Percentiles rank a stretch among this genome's conserved stretches.
These are phyloP conservation scores for Fomes fomentarius DNA, from an alignment of 1,284 basidiomycete species.

Conservation along the genomic window DNA sequence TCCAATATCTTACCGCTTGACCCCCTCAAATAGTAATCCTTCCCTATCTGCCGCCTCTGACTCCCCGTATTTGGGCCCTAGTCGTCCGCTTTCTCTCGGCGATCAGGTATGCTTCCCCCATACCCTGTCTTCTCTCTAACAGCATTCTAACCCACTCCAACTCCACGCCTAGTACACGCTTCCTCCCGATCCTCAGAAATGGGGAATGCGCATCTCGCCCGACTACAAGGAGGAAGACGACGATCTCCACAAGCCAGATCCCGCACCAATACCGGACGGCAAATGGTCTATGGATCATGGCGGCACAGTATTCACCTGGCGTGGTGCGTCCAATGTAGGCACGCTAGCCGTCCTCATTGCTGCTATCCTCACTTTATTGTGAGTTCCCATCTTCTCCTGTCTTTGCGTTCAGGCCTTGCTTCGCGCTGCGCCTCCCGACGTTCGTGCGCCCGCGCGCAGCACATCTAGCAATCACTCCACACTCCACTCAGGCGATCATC, in stretches of 20 bases:
- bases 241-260: slow-evolving; percentile 37
- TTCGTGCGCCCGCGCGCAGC: not conserved
- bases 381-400: slow-evolving; percentile 19
- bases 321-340: slow-evolving; percentile 38
- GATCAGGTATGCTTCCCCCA: slow-evolving; percentile 24
- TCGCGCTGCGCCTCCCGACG: slow-evolving; percentile 10
- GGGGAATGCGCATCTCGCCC: slow-evolving; percentile 33
- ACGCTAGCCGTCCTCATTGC: slow-evolving; percentile 34
- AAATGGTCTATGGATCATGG: slow-evolving; percentile 27
- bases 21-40: slow-evolving; percentile 22
- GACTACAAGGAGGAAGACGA: slow-evolving; percentile 39
- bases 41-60: slow-evolving; percentile 31
- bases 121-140: not conserved
- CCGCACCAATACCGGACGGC: slow-evolving; percentile 18
- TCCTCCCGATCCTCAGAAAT: slow-evolving; percentile 33
- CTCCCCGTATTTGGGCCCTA: slow-evolving; percentile 32
- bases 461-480: not conserved
- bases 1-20: slow-evolving; percentile 25
- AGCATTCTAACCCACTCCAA: not conserved
- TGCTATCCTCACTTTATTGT: slow-evolving; percentile 42
- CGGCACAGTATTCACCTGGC: slow-evolving; percentile 32
- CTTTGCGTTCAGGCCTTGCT: not conserved
- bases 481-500: too few species aligned
- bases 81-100: slow-evolving; percentile 34
- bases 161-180: slow-evolving; percentile 29